These are phyloP conservation scores for Strobilomyces dryophilus DNA, from an alignment of 768 basidiomycete genomes.

Conservation along the genomic window DNA sequence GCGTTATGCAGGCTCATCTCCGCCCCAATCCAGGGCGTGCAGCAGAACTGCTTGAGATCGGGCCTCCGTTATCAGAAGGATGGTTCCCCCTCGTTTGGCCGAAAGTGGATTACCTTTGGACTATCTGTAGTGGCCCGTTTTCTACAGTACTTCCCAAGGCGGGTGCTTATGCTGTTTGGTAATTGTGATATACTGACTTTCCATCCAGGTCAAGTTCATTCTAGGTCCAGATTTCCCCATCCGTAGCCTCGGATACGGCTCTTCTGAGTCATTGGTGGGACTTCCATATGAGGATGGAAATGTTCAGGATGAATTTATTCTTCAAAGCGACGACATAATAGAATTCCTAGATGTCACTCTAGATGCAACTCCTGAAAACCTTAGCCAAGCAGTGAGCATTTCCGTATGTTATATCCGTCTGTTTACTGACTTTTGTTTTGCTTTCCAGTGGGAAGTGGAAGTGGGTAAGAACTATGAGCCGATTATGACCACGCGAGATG, in stretches of 20 bases:
- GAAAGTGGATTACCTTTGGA: neutral
- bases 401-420: neutral
- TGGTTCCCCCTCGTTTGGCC: conserved; percentile 20
- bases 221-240: conserved; percentile 6
- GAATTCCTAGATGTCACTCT: neutral
- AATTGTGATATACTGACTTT: neutral
- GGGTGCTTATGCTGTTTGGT: neutral
- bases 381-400: neutral
- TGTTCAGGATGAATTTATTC: conserved; percentile 9
- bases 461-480: conserved; percentile 17
- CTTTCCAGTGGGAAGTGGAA: neutral
- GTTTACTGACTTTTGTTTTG: neutral
- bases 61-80: conserved; percentile 10
- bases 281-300: neutral
- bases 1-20: conserved; percentile 4
- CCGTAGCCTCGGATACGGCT: conserved; percentile 2
- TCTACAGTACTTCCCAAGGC: conserved; percentile 13
- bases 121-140: conserved; percentile 10
- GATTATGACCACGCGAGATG: conserved; percentile 17
- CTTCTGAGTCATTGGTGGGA: conserved; percentile 8
- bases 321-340: neutral
- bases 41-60: conserved; percentile 14
- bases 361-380: neutral
- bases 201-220: conserved; percentile 9
- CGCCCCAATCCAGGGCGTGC: conserved; percentile 15